Evolutionary conservation across 2,329 filamentous ascomycete species (phyloP).

Genomic region (Fusarium bactridioides): DNA sequence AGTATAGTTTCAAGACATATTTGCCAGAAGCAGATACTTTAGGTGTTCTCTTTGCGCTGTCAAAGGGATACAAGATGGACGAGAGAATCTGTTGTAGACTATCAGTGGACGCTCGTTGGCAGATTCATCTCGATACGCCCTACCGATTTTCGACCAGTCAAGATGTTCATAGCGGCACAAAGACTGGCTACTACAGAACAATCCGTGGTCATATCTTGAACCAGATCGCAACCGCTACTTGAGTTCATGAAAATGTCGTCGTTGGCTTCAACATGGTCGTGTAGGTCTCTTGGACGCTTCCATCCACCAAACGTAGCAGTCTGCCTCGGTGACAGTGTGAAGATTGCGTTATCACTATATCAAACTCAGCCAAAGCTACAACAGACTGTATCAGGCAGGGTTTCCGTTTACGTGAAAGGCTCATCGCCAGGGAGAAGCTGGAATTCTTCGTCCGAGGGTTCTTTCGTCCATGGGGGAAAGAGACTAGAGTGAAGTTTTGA

Average conservation of each 20-base stretch:
- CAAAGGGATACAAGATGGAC: slow-evolving; percentile 78
- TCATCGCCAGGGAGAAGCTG: slow-evolving; percentile 55
- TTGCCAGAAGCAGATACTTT: slow-evolving; percentile 79
- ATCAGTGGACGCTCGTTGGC: not conserved
- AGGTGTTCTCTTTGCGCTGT: slow-evolving; percentile 65
- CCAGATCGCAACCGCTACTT: slow-evolving; percentile 74
- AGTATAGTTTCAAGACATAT: slow-evolving; percentile 91
- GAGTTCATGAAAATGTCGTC: slow-evolving; percentile 63
- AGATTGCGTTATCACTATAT: slow-evolving; percentile 70
- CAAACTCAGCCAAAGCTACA: slow-evolving; percentile 1
- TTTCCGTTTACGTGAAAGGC: slow-evolving; percentile 67
- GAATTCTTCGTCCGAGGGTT: slow-evolving; percentile 71
- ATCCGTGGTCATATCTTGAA: slow-evolving; percentile 95
- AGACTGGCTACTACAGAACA: slow-evolving; percentile 97
- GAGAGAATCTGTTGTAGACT: slow-evolving; percentile 66
- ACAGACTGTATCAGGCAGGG: not conserved
- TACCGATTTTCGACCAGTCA: slow-evolving; percentile 74
- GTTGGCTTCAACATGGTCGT: slow-evolving; percentile 32
- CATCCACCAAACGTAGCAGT: slow-evolving; percentile 80
- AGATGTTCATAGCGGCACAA: slow-evolving; percentile 77
- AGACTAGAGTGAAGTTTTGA: slow-evolving; percentile 83
- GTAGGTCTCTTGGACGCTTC: slow-evolving; percentile 77
- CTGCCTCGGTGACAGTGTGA: slow-evolving; percentile 79
- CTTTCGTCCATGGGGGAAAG: slow-evolving; percentile 84
- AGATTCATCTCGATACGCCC: slow-evolving; percentile 25